These are phyloP conservation scores for Apophysomyces trapeziformis DNA, from an alignment of 371 early-diverging fungal species.

Conservation along the genomic window DNA sequence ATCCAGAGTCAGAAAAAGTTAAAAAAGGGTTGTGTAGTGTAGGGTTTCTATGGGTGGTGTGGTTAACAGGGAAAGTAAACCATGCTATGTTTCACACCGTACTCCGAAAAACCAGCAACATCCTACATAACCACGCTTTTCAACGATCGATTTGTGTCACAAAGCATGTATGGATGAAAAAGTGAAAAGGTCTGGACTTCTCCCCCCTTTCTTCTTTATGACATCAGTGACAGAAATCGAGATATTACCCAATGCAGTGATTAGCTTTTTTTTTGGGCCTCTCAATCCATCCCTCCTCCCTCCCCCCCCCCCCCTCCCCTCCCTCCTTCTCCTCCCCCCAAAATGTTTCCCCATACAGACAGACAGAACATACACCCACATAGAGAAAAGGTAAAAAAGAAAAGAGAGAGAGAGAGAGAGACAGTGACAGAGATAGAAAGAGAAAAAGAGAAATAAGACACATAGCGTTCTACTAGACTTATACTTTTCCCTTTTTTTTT, in stretches of 20 bases:
- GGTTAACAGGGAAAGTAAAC: not conserved
- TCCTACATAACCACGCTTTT: not conserved
- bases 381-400: no score
- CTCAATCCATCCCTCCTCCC: not conserved
- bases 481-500: no score
- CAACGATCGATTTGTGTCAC: constrained; percentile 7
- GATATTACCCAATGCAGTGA: constrained; percentile 9
- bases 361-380: no score
- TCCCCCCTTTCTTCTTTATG: not conserved
- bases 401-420: no score
- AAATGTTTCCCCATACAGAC: not conserved
- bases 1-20: constrained; percentile 10
- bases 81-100: constrained; percentile 9
- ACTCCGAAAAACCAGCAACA: constrained; percentile 9
- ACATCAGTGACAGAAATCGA: constrained; percentile 10
- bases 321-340: not conserved
- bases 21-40: not conserved
- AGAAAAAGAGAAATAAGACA: not conserved
- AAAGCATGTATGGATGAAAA: not conserved
- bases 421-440: no score
- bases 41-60: no score
- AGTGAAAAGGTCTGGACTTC: not conserved
- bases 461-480: no score
- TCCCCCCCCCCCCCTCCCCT: not conserved
- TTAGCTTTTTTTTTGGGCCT: not conserved